Conservation (phyloP, 2,329 filamentous ascomycete species). For the Coniochaeta sp. region DNA sequence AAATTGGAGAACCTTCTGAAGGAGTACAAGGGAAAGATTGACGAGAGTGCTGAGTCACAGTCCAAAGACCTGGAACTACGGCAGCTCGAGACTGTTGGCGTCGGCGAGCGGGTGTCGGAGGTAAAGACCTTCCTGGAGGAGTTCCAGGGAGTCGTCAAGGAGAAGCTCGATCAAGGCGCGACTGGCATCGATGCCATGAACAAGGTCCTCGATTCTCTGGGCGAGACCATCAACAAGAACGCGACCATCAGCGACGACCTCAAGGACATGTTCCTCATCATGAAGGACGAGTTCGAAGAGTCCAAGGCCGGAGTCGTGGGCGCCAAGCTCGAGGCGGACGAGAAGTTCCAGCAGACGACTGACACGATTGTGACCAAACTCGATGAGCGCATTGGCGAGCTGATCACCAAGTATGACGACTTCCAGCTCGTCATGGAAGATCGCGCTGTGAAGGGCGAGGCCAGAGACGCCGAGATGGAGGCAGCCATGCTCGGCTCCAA, state of each 20-base stretch:
- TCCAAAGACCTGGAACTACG: constrained; percentile 76
- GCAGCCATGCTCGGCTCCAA: constrained; percentile 70
- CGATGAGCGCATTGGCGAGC: constrained; percentile 61
- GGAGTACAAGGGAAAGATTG: constrained; percentile 57
- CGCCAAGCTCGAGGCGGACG: constrained; percentile 74
- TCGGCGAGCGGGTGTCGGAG: constrained; percentile 71
- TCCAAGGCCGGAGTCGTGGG: constrained; percentile 72
- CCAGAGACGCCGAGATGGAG: constrained; percentile 64
- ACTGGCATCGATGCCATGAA: constrained; percentile 66
- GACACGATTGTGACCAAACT: constrained; percentile 47
- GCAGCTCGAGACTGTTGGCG: constrained; percentile 71
- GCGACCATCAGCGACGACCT: constrained; percentile 53
- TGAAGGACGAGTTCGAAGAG: constrained; percentile 84
- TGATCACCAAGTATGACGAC: constrained; percentile 84
- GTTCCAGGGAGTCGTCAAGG: constrained; percentile 68
- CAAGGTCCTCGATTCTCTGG: constrained; percentile 59
- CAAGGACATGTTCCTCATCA: constrained; percentile 63
- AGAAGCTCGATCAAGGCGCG: constrained; percentile 68
- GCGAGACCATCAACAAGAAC: constrained; percentile 54
- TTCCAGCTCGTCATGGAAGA: constrained; percentile 69
- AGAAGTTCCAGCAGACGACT: constrained; percentile 58
- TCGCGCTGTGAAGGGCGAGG: constrained; percentile 64
- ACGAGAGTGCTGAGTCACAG: constrained; percentile 63
- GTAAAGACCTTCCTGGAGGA: constrained; percentile 72
- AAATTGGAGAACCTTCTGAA: constrained; percentile 61